Conservation (phyloP, 1,284 basidiomycete species). For the Melampsora abietis-canadensis region DNA sequence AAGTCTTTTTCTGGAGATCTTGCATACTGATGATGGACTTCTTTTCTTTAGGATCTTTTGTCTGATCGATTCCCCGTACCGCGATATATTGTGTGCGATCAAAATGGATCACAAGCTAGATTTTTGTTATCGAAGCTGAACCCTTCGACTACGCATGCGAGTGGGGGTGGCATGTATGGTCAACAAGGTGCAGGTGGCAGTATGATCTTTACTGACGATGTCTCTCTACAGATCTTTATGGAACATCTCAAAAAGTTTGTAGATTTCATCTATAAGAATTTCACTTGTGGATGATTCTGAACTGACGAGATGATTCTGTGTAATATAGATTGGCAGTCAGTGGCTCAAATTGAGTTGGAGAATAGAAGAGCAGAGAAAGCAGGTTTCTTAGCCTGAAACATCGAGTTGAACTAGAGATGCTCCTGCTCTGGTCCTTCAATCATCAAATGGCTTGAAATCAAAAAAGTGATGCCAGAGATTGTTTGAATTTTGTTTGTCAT, state of each 20-base stretch:
- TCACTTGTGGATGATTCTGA: conserved; percentile 41
- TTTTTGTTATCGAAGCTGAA: conserved; percentile 96
- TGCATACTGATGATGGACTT: background rate
- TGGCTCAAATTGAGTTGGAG: conserved; percentile 43
- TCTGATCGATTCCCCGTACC: conserved; percentile 95
- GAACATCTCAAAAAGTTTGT: conserved; percentile 55
- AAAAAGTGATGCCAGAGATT: too few species aligned
- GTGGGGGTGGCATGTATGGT: conserved; percentile 56
- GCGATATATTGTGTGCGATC: conserved; percentile 95
- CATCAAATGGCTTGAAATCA: too few species aligned
- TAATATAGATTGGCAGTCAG: conserved; percentile 46
- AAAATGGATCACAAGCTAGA: conserved; percentile 93
- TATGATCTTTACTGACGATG: conserved; percentile 98
- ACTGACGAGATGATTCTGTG: background rate
- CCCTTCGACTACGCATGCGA: conserved; percentile 96
- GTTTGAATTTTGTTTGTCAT: too few species aligned
- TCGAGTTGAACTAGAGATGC: too few species aligned
- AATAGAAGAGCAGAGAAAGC: too few species aligned
- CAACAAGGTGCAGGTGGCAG: conserved; percentile 61
- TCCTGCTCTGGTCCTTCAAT: too few species aligned
- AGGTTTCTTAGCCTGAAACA: too few species aligned
- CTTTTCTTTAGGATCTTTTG: conserved; percentile 71
- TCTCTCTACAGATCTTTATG: conserved; percentile 63
- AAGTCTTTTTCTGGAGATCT: background rate
- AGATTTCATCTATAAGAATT: background rate